Evolutionary conservation across 2,329 filamentous ascomycete genomes (phyloP), one percentile per base, ranked within the genome.

Genomic region (Hypoxylon sp.): DNA sequence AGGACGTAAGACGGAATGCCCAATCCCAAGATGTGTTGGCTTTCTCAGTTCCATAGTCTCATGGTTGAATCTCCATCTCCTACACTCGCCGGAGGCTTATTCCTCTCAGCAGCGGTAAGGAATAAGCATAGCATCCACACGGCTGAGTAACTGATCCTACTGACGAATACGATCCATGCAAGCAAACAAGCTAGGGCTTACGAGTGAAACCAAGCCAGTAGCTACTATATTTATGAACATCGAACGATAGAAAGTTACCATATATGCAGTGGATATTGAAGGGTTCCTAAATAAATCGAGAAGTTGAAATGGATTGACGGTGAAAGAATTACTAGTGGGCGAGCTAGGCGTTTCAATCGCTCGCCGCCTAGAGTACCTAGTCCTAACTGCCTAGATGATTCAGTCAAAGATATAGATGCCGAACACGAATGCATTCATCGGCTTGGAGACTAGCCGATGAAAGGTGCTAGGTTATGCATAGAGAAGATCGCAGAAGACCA

Each of bases 401-500:
- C 17, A 9, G 13, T 24, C 22, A n/a, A 17, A 17, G 29, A 35
- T 47, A 48, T 58, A 50, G 46, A 48, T 70, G 68, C 68, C 68
- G 68, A 70, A 63, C 50, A 33, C 37, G 48, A 57, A 61, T 54
- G 37, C 37, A n/a, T 24, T 50, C 42, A 37, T 61, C 68, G 60
- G 68, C 53, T 63, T 46, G 11, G 37, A 59, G 54, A 57, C 60
- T 63, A 68, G 61, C 64, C 68, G 64, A 35, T 53, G 24, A 44
- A 52, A 26, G 35, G 24, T 35, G 39, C 35, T 55, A 44, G 46
- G 47, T 55, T 53, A 47, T 54, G 55, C 48, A 52, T 48, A 52
- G 53, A 51, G 53, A 66, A 63, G 5, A 61, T 26, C 26, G 19
- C 33, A 62, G 58, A 64, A 67, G 29, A 33, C 47, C 35, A 64